Base-by-base conservation (phyloP, 176 grass and related monocot genomes). In the Musa troglodytarum region DNA sequence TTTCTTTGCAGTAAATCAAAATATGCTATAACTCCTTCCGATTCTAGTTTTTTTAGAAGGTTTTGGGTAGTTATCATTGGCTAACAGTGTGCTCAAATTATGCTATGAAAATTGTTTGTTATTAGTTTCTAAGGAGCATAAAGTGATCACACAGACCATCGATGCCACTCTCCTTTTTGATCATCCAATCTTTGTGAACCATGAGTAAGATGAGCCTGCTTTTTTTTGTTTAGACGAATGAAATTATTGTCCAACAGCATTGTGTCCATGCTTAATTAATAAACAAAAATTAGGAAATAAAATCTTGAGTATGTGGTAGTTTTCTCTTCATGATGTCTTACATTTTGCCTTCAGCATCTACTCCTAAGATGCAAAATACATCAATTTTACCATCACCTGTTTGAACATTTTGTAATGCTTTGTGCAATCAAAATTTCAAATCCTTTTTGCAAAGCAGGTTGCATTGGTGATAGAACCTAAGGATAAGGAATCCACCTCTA, bases 381-480 rank as follows among this genome's bases (percentile, higher is more conserved):
- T 50, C 3, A 8, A 17, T 10, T 43, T 2, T 4, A 43, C 34
- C 34, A 43, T 43, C 17, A 50, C 16, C 9, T 51, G 9, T 20
- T 70, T 19, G 11, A 43, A 43, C 34, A 43, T 43, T 43, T 43
- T 43, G 6, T 43, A 43, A 43, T 43, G 54, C 15, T 17, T 17
- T 19, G 57, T 62, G 15, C 6, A 62, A 62, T 15, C 15, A 17
- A 62, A 15, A 15, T 62, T 19, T 62, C 57, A 62, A 19, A 26
- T 19, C 77, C 52, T 80, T 83, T 72, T 69, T 43, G 34, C 67
- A 79, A 19, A 76, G 63, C 77, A 99, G 95, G 95, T 99, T 69
- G 89, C 95, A 3, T 75, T 99, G 70, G 95, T 99, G 58, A 94
- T 99, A 80, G 95, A 99, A 73, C 78, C 90, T 14, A 99, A 99